These are phyloP conservation scores for Cyberlindnera veronae DNA, from an alignment of 805 yeast genomes.

Conservation along the genomic window DNA sequence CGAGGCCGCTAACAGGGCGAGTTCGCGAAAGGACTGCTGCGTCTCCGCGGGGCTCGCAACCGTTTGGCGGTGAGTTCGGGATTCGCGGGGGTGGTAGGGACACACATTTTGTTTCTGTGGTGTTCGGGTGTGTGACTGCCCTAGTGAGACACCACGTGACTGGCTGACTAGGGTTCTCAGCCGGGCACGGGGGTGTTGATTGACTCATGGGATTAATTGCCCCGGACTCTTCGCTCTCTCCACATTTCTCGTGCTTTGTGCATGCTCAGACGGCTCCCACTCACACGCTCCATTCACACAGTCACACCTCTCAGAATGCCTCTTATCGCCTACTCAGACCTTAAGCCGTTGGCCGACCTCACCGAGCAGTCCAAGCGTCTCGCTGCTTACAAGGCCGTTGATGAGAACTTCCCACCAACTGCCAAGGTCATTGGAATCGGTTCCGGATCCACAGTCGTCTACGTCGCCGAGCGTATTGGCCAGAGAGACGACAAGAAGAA, in stretches of 20 bases:
- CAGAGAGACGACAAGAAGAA: conserved; percentile 50
- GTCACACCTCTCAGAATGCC: conserved; percentile 17
- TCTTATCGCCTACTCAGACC: conserved; percentile 22
- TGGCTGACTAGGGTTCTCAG: no score
- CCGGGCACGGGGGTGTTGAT: no score
- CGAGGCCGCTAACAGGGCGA: neutral
- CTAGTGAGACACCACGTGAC: no score
- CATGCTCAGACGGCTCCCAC: neutral
- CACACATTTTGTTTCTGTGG: no score
- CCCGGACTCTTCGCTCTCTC: no score
- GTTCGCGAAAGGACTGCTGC: neutral
- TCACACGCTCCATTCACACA: neutral
- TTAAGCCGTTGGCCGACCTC: conserved; percentile 32
- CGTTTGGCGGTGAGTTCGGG: no score
- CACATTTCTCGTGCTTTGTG: no score
- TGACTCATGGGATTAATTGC: no score
- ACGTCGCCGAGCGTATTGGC: conserved; percentile 91
- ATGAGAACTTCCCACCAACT: conserved; percentile 66
- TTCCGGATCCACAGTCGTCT: conserved; percentile 96
- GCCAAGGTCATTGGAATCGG: conserved; percentile 90
- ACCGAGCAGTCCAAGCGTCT: conserved; percentile 83
- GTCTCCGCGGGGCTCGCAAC: neutral
- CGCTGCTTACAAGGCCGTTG: conserved; percentile 92
- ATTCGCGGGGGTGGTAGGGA: no score
- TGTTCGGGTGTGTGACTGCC: no score